Base-by-base conservation (phyloP, 805 yeast genomes). In the Saturnispora kantuleensis region DNA sequence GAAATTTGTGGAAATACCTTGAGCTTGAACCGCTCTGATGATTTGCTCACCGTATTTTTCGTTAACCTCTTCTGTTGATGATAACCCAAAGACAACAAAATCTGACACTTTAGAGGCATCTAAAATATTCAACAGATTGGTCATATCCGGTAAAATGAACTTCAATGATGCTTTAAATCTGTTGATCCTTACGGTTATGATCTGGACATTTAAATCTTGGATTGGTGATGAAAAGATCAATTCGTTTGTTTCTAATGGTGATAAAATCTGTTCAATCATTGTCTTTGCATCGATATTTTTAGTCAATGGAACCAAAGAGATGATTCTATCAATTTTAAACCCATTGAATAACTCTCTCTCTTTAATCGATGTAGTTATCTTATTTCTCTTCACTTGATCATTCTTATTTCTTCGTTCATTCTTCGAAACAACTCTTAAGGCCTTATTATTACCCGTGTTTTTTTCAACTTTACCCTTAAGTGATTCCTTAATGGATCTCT, bases 91-190 rank as follows among this genome's bases (percentile, higher is more conserved):
- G 1, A 94, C 67, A 3, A 88, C 93, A 58, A 78, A 87, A 67
- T 93, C 98, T 0, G 97, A 81, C 5, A 85, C 77, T 57, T 85
- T 85, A 15, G 94, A 86, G 31, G 94, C 83, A 64, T 93, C 97
- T 46, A 93, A 60, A 30, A 93, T 71, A 15, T 83, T 68, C 32
- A 85, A 61, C 42, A 88, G 72, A 57, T 83, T 76, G 42, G 66
- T 58, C 67, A 74, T 74, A 53, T 84, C 81, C 2, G 95, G 95
- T 17, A 83, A 65, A 3, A 87, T 73, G 42, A 89, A 69, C 58
- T 85, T 84, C 48, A 93, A 58, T 53, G 75, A 79, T 41, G 90
- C 74, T 61, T 83, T 84, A 65, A 84, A 93, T 47, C 87, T 76
- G 18, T 70, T 67, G 17, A 86, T 67, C 47, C 64, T 69, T 12